Base-by-base conservation (phyloP, 2,329 filamentous ascomycete species). In the Endoconidiophora laricicola region DNA sequence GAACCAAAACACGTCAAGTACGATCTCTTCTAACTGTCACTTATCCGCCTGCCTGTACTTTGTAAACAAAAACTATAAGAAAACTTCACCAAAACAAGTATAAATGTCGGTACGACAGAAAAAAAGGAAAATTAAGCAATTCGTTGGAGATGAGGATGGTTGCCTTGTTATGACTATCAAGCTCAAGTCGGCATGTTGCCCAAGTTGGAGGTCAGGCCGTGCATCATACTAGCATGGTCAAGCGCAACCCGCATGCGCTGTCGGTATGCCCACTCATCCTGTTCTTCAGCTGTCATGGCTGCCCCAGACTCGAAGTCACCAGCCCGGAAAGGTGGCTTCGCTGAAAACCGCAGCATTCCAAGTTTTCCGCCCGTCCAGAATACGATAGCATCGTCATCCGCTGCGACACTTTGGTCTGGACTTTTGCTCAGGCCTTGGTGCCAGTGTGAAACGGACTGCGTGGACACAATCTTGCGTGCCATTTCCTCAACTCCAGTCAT, bases 311-410 rank as follows among this genome's bases (percentile, higher is more conserved):
- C 70, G 57, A 79, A 78, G 46, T 73, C 71, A 6, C 70, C 67
- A 1, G 68, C 60, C 6, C 60, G 62, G 55, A 73, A 76, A 1
- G 70, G 67, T 3, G 71, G 63, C 58, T 63, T 60, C 38, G 68
- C 65, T 1, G 78, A 76, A 59, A 84, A 84, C 49, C 66, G 71
- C 18, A 93, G 63, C 52, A 91, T 69, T 0, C 86, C 88, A 44
- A 94, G 67, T 55, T 79, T 80, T 52, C 94, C 86, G 16, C 86
- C 88, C 0, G 87, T 94, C 87, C 87, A 94, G 44, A 94, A 70
- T 3, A 94, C 63, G 10, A 95, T 64, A 57, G 90, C 81, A 58
- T 86, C 79, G 46, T 75, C 62, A 56, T 75, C 77, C 36, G 63
- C 58, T 4, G 58, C 52, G 9, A 23, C 24, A 29, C 6, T 23